These are phyloP conservation scores for Karstenula rhodostoma DNA, from an alignment of 2,329 filamentous ascomycete genomes.

Conservation along the genomic window DNA sequence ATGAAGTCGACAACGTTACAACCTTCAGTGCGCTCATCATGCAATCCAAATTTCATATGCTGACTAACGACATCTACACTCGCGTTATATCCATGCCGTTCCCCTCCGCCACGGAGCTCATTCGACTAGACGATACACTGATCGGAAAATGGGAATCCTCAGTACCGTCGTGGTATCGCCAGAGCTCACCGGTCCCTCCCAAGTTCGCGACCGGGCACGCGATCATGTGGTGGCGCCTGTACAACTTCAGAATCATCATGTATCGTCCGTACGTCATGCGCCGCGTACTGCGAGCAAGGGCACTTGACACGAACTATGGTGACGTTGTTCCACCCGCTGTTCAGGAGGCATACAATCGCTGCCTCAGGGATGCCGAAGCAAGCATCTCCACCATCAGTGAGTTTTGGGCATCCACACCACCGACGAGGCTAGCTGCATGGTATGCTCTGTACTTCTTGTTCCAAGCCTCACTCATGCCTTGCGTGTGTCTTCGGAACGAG, in stretches of 20 bases:
- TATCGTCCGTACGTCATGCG: conserved; percentile 58
- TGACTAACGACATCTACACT: conserved; percentile 56
- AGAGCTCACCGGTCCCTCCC: conserved; percentile 40
- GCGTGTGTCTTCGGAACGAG: conserved; percentile 57
- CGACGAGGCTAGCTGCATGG: conserved; percentile 55
- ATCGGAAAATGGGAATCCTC: conserved; percentile 51
- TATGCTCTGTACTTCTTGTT: conserved; percentile 59
- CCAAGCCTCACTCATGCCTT: conserved; percentile 59
- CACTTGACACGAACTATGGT: conserved; percentile 16
- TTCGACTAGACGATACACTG: conserved; percentile 51
- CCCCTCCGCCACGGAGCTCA: conserved; percentile 52
- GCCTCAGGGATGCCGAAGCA: conserved; percentile 53
- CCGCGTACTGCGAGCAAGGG: conserved; percentile 37
- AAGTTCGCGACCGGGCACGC: conserved; percentile 53
- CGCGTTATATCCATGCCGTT: conserved; percentile 56
- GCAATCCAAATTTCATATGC: conserved; percentile 57
- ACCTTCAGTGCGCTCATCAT: conserved; percentile 55
- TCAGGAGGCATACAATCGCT: conserved; percentile 40
- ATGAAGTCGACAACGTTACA: conserved; percentile 40
- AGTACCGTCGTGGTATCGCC: conserved; percentile 50
- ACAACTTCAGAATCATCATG: conserved; percentile 59
- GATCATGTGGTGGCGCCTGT: conserved; percentile 55
- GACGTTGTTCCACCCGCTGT: conserved; percentile 34
- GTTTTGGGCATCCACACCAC: conserved; percentile 51
- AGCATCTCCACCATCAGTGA: conserved; percentile 51